These are phyloP conservation scores for Prunus fruticosa DNA, from an alignment of 306 rosid genomes.

Conservation along the genomic window DNA sequence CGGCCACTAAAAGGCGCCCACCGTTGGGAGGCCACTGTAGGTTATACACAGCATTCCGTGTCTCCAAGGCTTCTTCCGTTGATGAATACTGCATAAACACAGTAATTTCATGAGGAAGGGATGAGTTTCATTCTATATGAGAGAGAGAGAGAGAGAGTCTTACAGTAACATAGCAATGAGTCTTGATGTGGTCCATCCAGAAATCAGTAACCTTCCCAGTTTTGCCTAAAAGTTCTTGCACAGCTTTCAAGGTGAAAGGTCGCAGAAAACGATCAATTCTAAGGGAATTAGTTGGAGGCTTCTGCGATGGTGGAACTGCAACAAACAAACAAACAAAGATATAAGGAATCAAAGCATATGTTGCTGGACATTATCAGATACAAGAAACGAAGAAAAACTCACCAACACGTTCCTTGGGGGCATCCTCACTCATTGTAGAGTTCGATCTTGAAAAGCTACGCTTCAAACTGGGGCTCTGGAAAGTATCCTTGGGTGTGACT, in stretches of 20 bases:
- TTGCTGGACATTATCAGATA: not conserved
- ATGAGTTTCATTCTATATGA: not conserved
- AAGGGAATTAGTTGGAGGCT: conserved; percentile 76
- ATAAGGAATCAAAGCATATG: not conserved
- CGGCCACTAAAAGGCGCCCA: conserved; percentile 79
- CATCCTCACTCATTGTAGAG: conserved; percentile 63
- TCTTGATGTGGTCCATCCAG: conserved; percentile 99
- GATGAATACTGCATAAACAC: conserved; percentile 67
- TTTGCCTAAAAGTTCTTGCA: conserved; percentile 92
- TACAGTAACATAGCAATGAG: conserved; percentile 98
- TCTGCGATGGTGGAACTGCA: conserved; percentile 83
- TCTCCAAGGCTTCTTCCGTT: conserved; percentile 75
- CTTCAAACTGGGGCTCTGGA: conserved; percentile 38
- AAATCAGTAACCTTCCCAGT: conserved; percentile 71
- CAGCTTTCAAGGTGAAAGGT: conserved; percentile 93
- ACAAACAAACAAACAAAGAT: conserved; percentile 21
- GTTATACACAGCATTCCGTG: conserved; percentile 86
- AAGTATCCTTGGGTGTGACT: conserved; percentile 55
- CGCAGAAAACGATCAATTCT: conserved; percentile 86
- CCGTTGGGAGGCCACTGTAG: conserved; percentile 98
- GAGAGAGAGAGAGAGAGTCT: conserved; percentile 22
- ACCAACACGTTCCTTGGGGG: conserved; percentile 87
- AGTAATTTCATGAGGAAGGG: conserved; percentile 2
- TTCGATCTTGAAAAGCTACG: conserved; percentile 67
- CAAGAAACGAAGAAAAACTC: conserved; percentile 29